Base-by-base conservation (phyloP, 2,329 filamentous ascomycete genomes). In the Xylaria sp. region DNA sequence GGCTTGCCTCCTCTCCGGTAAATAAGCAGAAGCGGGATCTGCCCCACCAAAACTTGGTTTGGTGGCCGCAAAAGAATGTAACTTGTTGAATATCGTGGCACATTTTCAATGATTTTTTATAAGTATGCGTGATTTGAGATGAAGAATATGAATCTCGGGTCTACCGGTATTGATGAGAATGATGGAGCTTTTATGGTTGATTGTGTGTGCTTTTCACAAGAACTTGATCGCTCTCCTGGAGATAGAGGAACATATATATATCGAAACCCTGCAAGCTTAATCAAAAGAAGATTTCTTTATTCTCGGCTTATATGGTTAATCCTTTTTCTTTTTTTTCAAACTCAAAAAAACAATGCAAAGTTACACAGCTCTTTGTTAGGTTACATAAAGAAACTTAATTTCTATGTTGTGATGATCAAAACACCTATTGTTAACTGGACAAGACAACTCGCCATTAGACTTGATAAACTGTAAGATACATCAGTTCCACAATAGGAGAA, bases 61-160 rank as follows among this genome's bases (percentile, higher is more conserved):
- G 66, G 36, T 68, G 66, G 18, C 57, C 57, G 5, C 62, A 68
- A 28, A 8, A 18, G 28, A 57, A 68, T 9, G 57, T 68, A 4
- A 65, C 61, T 20, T 61, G 43, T 20, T 65, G 57, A 18, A 65
- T 65, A 3, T 65, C 57, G 15, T 65, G 66, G 13, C 66, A 68
- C 62, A 68, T 68, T 6, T 45, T 61, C 6, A 18, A 4, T 12
- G 18, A n/a, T 10, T n/a, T 15, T 36, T 15, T 20, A 30, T 3
- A 34, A 20, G 12, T n/a, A 10, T 52, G 18, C 12, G 15, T 52
- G 25, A 6, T 30, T 30, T 15, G 3, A 5, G 12, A 9, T 3
- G 5, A 50, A 18, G 23, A 55, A 55, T 55, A 1, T 1, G 30
- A 13, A 4, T 0, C 0, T 34, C 6, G 18, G 12, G 13, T 55